Percentiles rank a stretch among this genome's conserved stretches.
Evolutionary conservation across 805 yeast genomes (phyloP).

Genomic region (Candida ortonii): DNA sequence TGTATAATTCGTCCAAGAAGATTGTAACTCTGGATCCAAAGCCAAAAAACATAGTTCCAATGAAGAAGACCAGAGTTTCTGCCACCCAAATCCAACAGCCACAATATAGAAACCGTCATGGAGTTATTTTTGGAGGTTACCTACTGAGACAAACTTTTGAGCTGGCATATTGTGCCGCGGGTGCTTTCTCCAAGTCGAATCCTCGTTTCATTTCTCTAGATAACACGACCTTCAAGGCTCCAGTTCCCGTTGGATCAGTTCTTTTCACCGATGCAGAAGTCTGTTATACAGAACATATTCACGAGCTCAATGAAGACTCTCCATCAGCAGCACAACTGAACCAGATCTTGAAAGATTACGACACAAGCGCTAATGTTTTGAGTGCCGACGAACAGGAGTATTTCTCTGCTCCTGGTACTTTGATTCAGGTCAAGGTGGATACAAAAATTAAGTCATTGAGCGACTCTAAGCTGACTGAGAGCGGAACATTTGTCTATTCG

Average conservation of each 20-base stretch:
- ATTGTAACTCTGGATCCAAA: slow-evolving; percentile 33
- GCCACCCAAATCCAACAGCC: slow-evolving; percentile 94
- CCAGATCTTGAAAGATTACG: slow-evolving; percentile 43
- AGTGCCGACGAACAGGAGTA: slow-evolving; percentile 53
- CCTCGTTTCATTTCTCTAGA: slow-evolving; percentile 90
- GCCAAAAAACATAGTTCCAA: slow-evolving; percentile 55
- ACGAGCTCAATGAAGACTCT: slow-evolving; percentile 31
- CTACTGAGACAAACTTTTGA: slow-evolving; percentile 89
- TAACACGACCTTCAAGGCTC: slow-evolving; percentile 87
- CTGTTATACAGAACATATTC: slow-evolving; percentile 81
- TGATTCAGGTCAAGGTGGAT: slow-evolving; percentile 86
- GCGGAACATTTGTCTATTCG: slow-evolving; percentile 87
- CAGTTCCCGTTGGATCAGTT: slow-evolving; percentile 94
- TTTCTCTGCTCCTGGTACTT: slow-evolving; percentile 75
- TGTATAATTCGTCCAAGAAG: slow-evolving; percentile 59
- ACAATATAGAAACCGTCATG: slow-evolving; percentile 91
- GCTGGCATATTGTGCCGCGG: slow-evolving; percentile 89
- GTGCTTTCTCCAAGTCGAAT: slow-evolving; percentile 78
- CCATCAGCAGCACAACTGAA: slow-evolving; percentile 25
- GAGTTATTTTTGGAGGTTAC: slow-evolving; percentile 95
- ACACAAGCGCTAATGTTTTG: slow-evolving; percentile 55
- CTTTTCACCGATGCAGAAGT: slow-evolving; percentile 78
- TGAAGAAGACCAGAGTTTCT: slow-evolving; percentile 67
- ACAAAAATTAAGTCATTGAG: slow-evolving; percentile 66
- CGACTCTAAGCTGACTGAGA: slow-evolving; percentile 54